Evolutionary conservation across 2,329 filamentous ascomycete species (phyloP), one percentile per base, ranked within the genome.

Genomic region (Stachybotrys chlorohalonatus): DNA sequence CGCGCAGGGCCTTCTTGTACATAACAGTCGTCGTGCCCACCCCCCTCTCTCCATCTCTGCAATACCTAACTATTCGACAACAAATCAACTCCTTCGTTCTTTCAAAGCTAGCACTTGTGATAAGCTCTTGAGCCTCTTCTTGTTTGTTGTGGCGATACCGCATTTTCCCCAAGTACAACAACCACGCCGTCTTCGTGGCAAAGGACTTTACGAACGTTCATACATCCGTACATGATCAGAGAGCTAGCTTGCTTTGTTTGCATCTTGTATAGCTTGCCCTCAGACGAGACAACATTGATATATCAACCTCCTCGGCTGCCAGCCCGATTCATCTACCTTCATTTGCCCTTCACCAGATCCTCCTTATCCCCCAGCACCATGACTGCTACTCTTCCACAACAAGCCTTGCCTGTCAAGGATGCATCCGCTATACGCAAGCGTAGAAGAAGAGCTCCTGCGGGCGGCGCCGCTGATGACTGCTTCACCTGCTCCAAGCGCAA

Each of bases 381-480:
- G 79, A 80, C 78, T 55, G 75, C 76, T 59, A 70, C 76, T 59
- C 66, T 75, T 58, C 66, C 72, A 55, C 72, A 73, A 61, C 73
- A 73, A 64, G 71, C 68, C 52, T 61, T 68, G 59, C 62, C 73
- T 70, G 65, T 71, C 64, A 82, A 80, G 64, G 78, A 81, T 63
- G 69, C 74, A 49, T 73, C 77, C 56, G 76, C 76, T 53, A 73
- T 78, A 53, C 76, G 79, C 66, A 83, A 96, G 78, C 84, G 92
- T 68, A 86, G 91, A 76, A 89, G 92, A 80, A 85, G 92, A 74
- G 89, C 92, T 17, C 88, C 90, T 17, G 86, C 90, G 52, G 92
- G 89, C 59, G 93, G 93, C 66, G 93, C 93, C 56, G 85, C 89
- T 49, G 91, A 95, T 70, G 93, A 97, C 73, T 99, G 93, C 80